Evolutionary conservation across 306 rosid species (phyloP), one percentile per base, ranked within the genome.

Genomic region (Fragaria iinumae): DNA sequence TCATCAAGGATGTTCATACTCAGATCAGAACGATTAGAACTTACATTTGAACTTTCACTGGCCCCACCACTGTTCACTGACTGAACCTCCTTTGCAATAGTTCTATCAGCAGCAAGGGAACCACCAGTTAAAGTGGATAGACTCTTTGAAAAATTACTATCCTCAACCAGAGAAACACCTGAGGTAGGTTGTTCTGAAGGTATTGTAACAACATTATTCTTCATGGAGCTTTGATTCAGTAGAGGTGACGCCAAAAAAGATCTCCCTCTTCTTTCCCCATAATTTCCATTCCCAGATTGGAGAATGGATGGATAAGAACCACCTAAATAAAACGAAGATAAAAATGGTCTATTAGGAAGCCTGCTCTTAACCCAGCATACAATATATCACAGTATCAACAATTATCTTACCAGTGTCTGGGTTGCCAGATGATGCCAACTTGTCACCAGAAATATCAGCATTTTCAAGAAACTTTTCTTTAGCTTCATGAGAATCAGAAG

Each of bases 401-500:
- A 52, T 67, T 52, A 79, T 83, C 89, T 85, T 81, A 90, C 96
- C 89, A 76, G 64, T 78, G 71, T 82, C 83, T 64, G 91, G 74
- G 83, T 76, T 87, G 71, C 86, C 85, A 69, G 78, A 80, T 48
- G 88, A 78, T 20, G 71, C 74, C 74, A 84, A 82, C 85, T 90
- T 90, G 45, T 84, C 80, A 76, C 75, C 84, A 77, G 87, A 83
- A 80, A 76, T 50, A 41, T 79, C 83, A 73, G 80, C 71, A 77
- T 79, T 87, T 74, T 44, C 48, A 44, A 10, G 48, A 44, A 77
- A 66, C 78, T 85, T 83, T 69, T 82, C 90, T 50, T 88, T 91
- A 75, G 83, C 86, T 78, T 86, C 89, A 72, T 77, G 90, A 72
- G 94, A 91, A 87, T 87, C 89, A n/a, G 86, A 82, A 17, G 92